A percentile compares a stretch with the other conserved stretches of the same genome.
Conservation (phyloP, 495 filamentous ascomycete species). For the Talaromyces borbonicus region DNA sequence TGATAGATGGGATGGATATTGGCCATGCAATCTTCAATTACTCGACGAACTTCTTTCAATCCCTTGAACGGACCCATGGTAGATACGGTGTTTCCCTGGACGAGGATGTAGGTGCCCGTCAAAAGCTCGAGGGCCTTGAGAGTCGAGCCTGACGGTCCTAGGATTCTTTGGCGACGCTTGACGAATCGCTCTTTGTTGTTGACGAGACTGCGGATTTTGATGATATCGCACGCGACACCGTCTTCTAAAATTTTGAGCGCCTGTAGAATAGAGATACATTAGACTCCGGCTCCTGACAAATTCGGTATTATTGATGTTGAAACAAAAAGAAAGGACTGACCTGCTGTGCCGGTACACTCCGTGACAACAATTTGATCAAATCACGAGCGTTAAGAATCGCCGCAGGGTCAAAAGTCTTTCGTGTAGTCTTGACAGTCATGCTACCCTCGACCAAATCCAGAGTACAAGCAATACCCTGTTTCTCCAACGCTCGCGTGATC, state of each 20-base stretch:
- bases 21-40: slow-evolving; percentile 92
- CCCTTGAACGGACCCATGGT: slow-evolving; percentile 89
- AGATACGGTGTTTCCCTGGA: slow-evolving; percentile 93
- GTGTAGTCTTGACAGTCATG: slow-evolving; percentile 91
- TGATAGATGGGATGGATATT: slow-evolving; percentile 91
- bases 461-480: slow-evolving; percentile 72
- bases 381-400: slow-evolving; percentile 91
- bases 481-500: slow-evolving; percentile 70
- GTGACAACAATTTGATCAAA: slow-evolving; percentile 82
- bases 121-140: slow-evolving; percentile 94
- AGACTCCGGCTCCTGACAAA: no score
- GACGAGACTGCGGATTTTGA: slow-evolving; percentile 86
- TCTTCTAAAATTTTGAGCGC: slow-evolving; percentile 93
- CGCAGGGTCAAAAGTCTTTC: slow-evolving; percentile 91
- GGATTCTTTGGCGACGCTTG: slow-evolving; percentile 85
- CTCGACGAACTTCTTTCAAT: slow-evolving; percentile 81
- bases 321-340: slow-evolving; percentile 12
- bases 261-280: no score
- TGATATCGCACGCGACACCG: slow-evolving; percentile 78
- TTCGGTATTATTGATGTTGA: no score
- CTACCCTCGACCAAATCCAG: slow-evolving; percentile 91
- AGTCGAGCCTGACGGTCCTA: slow-evolving; percentile 76
- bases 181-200: slow-evolving; percentile 95
- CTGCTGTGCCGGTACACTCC: slow-evolving; percentile 86
- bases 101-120: slow-evolving; percentile 85